Evolutionary conservation across 73 alveolate species (phyloP).

Genomic region (Paramecium primaurelia): DNA sequence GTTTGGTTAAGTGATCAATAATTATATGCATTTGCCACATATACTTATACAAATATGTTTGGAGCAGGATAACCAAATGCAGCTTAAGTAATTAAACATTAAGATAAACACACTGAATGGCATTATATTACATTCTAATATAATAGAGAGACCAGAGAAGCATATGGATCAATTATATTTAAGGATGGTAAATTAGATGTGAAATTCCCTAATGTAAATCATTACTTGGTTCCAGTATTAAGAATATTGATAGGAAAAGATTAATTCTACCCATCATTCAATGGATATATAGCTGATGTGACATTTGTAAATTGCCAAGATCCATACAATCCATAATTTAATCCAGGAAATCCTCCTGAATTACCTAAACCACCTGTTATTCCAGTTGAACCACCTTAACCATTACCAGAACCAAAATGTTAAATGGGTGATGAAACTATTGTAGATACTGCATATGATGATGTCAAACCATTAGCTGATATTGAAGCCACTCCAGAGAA

Average conservation of each 20-base stretch:
- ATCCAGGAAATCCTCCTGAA: constrained; percentile 24
- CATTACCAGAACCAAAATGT: constrained; percentile 25
- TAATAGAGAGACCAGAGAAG: constrained; percentile 38
- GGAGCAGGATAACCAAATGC: constrained; percentile 28
- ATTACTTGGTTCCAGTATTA: constrained; percentile 4
- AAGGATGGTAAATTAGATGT: neutral
- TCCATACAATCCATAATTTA: constrained; percentile 13
- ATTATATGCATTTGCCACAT: constrained; percentile 40
- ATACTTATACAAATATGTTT: constrained; percentile 10
- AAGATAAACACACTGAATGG: constrained; percentile 32
- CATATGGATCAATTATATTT: neutral
- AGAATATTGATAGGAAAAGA: constrained; percentile 39
- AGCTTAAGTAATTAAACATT: neutral
- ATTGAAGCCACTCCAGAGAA: constrained; percentile 24
- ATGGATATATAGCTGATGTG: constrained; percentile 24
- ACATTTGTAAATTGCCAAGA: constrained; percentile 13
- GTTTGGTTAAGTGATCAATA: neutral
- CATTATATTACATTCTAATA: constrained; percentile 3
- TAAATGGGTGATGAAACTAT: constrained; percentile 35
- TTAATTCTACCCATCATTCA: constrained; percentile 37
- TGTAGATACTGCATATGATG: neutral
- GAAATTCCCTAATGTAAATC: neutral
- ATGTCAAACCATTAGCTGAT: constrained; percentile 42
- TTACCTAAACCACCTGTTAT: constrained; percentile 24
- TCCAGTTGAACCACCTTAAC: constrained; percentile 23